phyloP scores from a whole-genome alignment of 192 early-diverging fungal genomes.

The Pilobolus umbonatus region DNA sequence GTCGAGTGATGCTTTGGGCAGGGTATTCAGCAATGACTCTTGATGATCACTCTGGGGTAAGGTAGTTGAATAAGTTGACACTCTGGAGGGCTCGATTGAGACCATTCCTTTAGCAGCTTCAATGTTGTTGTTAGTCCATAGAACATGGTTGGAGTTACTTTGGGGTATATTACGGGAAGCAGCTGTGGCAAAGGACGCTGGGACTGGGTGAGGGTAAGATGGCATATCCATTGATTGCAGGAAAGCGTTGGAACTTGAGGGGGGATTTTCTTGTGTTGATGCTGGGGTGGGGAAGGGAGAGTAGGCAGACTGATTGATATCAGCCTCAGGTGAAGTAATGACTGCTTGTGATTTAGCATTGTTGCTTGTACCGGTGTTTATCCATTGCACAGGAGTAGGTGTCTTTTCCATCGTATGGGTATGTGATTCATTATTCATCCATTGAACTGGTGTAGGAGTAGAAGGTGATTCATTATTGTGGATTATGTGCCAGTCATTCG shows the following conservation, averaged over 20 bases:
- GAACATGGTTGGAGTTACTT: too few relatives aligned
- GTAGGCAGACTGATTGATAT: neutral
- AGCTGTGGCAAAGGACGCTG: too few relatives aligned
- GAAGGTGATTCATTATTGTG: too few relatives aligned
- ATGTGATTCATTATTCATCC: neutral
- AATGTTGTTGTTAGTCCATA: neutral
- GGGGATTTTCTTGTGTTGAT: neutral
- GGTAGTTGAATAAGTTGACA: neutral
- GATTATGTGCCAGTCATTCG: too few relatives aligned
- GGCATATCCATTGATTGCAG: too few relatives aligned
- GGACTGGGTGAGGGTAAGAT: too few relatives aligned
- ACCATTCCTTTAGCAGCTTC: neutral
- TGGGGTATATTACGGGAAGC: too few relatives aligned
- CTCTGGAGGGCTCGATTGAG: neutral
- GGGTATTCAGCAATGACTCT: neutral
- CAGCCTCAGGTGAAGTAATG: neutral
- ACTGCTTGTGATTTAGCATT: neutral
- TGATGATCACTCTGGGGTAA: neutral
- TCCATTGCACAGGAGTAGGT: conserved; percentile 6
- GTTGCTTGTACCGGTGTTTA: neutral
- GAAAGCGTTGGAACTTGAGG: too few relatives aligned
- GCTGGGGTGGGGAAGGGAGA: neutral
- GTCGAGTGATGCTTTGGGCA: neutral
- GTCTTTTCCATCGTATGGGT: too few relatives aligned
- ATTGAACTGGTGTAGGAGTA: neutral